These are phyloP conservation scores for Stemphylium vesicarium DNA, from an alignment of 2,329 filamentous ascomycete genomes.

Conservation along the genomic window DNA sequence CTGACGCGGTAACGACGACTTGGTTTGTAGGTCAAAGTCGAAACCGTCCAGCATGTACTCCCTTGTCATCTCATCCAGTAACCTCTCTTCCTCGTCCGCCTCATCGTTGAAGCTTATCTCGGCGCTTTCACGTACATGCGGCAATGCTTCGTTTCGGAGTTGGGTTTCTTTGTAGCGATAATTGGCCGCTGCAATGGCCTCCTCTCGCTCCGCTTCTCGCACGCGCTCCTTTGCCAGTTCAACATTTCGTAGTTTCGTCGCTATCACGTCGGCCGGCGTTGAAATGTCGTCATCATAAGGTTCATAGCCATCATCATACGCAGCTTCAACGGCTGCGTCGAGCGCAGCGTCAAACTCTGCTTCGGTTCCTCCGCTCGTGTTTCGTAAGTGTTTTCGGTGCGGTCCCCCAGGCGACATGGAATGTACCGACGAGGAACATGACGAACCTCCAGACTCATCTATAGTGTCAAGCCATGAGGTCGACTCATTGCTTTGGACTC, in stretches of 20 bases:
- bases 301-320: constrained; percentile 91
- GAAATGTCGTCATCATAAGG: constrained; percentile 60
- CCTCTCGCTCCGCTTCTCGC: constrained; percentile 74
- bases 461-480: constrained; percentile 95
- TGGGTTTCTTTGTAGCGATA: constrained; percentile 61
- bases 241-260: constrained; percentile 62
- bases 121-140: constrained; percentile 47
- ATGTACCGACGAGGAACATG: constrained; percentile 74
- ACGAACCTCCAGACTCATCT: constrained; percentile 85
- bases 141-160: constrained; percentile 55
- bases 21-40: constrained; percentile 72
- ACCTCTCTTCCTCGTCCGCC: constrained; percentile 58
- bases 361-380: constrained; percentile 74
- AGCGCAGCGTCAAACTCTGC: constrained; percentile 93
- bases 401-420: constrained; percentile 77
- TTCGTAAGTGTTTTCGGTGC: constrained; percentile 72
- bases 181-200: constrained; percentile 64
- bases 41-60: constrained; percentile 86
- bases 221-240: constrained; percentile 79
- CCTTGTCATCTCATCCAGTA: constrained; percentile 84
- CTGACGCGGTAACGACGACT: constrained; percentile 73
- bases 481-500: constrained; percentile 75
- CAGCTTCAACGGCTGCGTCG: constrained; percentile 93
- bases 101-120: constrained; percentile 47
- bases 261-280: constrained; percentile 37